Conservation (phyloP, 1,139 yeast species). For the Scheffersomyces stambukii region DNA sequence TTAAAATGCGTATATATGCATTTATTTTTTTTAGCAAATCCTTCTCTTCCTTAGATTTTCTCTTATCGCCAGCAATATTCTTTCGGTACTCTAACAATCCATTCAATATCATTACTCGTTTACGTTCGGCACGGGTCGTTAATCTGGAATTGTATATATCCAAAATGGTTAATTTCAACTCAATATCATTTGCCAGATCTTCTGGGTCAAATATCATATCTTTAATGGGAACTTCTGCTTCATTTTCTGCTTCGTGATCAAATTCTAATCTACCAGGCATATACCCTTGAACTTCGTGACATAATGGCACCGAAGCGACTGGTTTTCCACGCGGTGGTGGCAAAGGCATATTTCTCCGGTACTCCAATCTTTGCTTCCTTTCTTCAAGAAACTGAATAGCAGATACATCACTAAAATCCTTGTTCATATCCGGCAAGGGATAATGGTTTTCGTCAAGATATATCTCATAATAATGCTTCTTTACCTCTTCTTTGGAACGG, state of each 20-base stretch:
- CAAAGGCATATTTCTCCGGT: slow-evolving; percentile 59
- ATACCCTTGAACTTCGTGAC: slow-evolving; percentile 95
- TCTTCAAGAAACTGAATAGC: slow-evolving; percentile 67
- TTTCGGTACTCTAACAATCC: slow-evolving; percentile 79
- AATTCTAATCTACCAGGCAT: slow-evolving; percentile 99
- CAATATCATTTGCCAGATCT: slow-evolving; percentile 82
- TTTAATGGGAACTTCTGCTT: slow-evolving; percentile 89
- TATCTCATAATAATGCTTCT: slow-evolving; percentile 67
- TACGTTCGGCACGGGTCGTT: slow-evolving; percentile 89
- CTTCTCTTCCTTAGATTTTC: slow-evolving; percentile 83
- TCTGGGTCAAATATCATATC: slow-evolving; percentile 96
- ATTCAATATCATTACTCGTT: slow-evolving; percentile 74
- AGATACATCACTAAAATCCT: slow-evolving; percentile 57
- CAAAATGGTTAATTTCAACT: slow-evolving; percentile 78
- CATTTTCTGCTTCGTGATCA: slow-evolving; percentile 94
- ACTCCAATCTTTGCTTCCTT: slow-evolving; percentile 70
- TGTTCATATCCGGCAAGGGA: slow-evolving; percentile 79
- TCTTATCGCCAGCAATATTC: slow-evolving; percentile 71
- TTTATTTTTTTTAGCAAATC: slow-evolving; percentile 72
- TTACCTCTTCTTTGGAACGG: slow-evolving; percentile 87
- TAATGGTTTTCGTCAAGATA: slow-evolving; percentile 68
- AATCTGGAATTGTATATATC: slow-evolving; percentile 87
- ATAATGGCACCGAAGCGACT: slow-evolving; percentile 88
- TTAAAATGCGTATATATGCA: slow-evolving; percentile 77
- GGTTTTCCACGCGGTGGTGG: slow-evolving; percentile 83